Conservation (phyloP, 2,329 filamentous ascomycete species). For the Zasmidium angulare region DNA sequence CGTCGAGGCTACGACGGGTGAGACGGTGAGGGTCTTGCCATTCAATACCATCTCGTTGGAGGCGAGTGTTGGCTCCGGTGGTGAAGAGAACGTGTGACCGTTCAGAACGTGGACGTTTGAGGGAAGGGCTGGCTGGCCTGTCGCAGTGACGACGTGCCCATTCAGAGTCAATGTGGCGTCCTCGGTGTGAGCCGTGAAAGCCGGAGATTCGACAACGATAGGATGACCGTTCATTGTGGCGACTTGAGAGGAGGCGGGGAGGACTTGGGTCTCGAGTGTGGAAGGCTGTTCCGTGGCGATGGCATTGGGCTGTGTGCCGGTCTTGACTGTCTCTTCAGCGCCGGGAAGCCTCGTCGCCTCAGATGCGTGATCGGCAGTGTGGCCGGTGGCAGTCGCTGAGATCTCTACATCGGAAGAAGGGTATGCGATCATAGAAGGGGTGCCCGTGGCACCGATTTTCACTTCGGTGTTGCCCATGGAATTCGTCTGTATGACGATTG, state of each 20-base stretch:
- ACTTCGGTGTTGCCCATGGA: slow-evolving; percentile 8
- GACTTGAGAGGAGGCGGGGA: not conserved
- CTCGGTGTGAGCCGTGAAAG: not conserved
- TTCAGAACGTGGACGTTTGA: not conserved
- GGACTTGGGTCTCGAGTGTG: not conserved
- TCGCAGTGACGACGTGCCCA: not conserved
- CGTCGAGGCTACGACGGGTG: not conserved
- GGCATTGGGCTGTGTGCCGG: not conserved
- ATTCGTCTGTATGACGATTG: slow-evolving; percentile 7
- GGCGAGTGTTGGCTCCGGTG: not conserved
- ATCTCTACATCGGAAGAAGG: slow-evolving; percentile 1
- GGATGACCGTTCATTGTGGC: slow-evolving; percentile 4
- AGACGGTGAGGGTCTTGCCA: not conserved
- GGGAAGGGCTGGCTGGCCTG: not conserved
- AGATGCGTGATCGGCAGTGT: not conserved
- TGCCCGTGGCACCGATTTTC: not conserved
- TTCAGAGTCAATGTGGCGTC: not conserved
- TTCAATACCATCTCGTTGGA: not conserved
- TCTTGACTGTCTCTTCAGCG: no score
- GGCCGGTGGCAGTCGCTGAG: not conserved
- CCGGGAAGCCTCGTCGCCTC: not conserved
- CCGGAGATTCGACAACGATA: not conserved
- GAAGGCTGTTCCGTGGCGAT: not conserved
- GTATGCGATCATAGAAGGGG: slow-evolving; percentile 2
- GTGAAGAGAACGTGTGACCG: not conserved